These are phyloP conservation scores for Neodidymelliopsis sp. DNA, from an alignment of 2,329 filamentous ascomycete species.

Conservation along the genomic window DNA sequence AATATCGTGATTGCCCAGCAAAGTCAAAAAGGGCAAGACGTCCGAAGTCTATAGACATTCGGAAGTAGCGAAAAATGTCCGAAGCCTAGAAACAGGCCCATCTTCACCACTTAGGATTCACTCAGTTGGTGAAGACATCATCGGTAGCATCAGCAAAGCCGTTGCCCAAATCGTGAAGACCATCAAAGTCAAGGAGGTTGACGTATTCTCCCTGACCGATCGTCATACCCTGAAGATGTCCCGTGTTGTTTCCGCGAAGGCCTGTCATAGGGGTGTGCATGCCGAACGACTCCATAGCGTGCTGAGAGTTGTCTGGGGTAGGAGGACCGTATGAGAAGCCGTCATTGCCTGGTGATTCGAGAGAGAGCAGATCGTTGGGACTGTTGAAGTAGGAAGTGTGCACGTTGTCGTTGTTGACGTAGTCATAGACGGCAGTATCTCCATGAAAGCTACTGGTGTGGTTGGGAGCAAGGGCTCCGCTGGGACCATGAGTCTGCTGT, in stretches of 20 bases:
- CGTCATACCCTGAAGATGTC: constrained; percentile 6
- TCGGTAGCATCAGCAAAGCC: constrained; percentile 36
- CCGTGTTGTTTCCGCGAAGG: not conserved
- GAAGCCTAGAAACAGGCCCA: not conserved
- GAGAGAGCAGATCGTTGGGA: too few species aligned
- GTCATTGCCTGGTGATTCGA: too few species aligned
- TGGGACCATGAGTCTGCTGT: not conserved
- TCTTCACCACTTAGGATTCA: constrained; percentile 34
- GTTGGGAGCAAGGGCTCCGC: not conserved
- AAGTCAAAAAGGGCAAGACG: too few species aligned
- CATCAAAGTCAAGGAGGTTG: not conserved
- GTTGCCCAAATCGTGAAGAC: not conserved
- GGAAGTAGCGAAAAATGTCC: not conserved
- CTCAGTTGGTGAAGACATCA: constrained; percentile 46
- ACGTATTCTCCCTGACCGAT: not conserved
- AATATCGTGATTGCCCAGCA: too few species aligned
- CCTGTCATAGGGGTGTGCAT: not conserved
- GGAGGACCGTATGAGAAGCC: not conserved
- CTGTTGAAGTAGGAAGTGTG: too few species aligned
- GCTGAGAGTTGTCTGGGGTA: not conserved
- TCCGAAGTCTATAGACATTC: not conserved
- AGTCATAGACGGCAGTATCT: not conserved
- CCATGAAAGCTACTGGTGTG: not conserved
- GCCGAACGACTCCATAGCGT: not conserved
- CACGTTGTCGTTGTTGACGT: too few species aligned